Evolutionary conservation across 192 early-diverging fungal species (phyloP).

Genomic region (Phycomyces nitens): DNA sequence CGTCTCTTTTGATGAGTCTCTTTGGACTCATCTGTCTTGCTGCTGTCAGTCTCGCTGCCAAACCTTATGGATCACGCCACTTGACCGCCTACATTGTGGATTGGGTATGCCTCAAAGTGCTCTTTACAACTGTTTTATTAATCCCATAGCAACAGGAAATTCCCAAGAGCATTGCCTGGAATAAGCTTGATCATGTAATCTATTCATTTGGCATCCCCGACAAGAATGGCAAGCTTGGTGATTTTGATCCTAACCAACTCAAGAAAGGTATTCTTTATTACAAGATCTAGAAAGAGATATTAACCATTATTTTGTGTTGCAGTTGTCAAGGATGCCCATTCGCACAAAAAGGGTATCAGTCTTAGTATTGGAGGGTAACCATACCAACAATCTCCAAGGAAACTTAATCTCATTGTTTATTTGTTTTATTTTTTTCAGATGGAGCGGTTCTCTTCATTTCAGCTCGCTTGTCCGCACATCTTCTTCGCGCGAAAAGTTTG

Average conservation of each 20-base stretch:
- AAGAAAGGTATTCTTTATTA: not conserved
- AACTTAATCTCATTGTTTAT: too few relatives aligned
- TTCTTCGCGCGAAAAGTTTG: slow-evolving; percentile 33
- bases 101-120: slow-evolving; percentile 8
- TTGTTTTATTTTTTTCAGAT: slow-evolving; percentile 22
- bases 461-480: slow-evolving; percentile 14
- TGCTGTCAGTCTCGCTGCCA: not conserved
- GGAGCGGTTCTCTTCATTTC: slow-evolving; percentile 35
- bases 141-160: slow-evolving; percentile 14
- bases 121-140: not conserved
- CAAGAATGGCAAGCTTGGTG: slow-evolving; percentile 17
- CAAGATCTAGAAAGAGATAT: not conserved
- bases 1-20: not conserved
- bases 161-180: slow-evolving; percentile 30
- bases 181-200: slow-evolving; percentile 55
- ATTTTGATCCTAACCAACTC: slow-evolving; percentile 20
- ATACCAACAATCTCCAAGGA: too few relatives aligned
- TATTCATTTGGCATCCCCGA: slow-evolving; percentile 53
- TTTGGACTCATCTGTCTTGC: not conserved
- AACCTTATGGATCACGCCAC: slow-evolving; percentile 1
- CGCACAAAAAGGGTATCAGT: slow-evolving; percentile 19
- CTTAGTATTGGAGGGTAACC: slow-evolving; percentile 35
- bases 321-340: slow-evolving; percentile 29
- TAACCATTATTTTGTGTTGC: not conserved
- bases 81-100: slow-evolving; percentile 21